These are phyloP conservation scores for Epichloe gansuensis DNA, from an alignment of 2,329 filamentous ascomycete genomes.

Conservation along the genomic window DNA sequence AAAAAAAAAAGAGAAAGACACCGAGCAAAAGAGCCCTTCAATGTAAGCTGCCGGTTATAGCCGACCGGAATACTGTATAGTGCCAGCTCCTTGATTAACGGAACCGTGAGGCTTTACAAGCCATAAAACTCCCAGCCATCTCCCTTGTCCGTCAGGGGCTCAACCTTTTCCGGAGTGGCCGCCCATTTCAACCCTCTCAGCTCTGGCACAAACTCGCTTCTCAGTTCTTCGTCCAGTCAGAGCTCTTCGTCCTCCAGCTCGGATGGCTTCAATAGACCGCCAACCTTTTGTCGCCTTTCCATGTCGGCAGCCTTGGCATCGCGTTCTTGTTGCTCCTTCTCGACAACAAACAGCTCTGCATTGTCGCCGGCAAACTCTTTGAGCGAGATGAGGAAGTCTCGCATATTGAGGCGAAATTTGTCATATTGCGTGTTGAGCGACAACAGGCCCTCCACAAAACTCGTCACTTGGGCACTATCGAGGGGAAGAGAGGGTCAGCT, in stretches of 20 bases:
- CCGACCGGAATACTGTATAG: neutral
- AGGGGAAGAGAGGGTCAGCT: slow-evolving; percentile 20
- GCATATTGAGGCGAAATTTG: slow-evolving; percentile 89
- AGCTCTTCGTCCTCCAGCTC: slow-evolving; percentile 85
- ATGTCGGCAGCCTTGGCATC: slow-evolving; percentile 80
- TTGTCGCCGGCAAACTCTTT: slow-evolving; percentile 97
- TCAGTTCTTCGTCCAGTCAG: slow-evolving; percentile 65
- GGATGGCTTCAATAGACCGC: slow-evolving; percentile 91
- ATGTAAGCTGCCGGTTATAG: neutral
- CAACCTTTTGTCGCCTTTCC: slow-evolving; percentile 86
- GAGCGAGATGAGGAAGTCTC: slow-evolving; percentile 92
- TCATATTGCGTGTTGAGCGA: slow-evolving; percentile 76
- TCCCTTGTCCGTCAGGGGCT: slow-evolving; percentile 14
- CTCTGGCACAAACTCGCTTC: slow-evolving; percentile 43
- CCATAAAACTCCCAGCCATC: slow-evolving; percentile 58
- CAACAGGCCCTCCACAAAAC: slow-evolving; percentile 85
- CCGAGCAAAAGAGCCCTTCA: neutral
- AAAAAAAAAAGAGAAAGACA: neutral
- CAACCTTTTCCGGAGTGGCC: slow-evolving; percentile 14
- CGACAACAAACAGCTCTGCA: slow-evolving; percentile 81
- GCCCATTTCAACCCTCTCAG: slow-evolving; percentile 11
- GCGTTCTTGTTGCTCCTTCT: slow-evolving; percentile 82
- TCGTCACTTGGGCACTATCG: slow-evolving; percentile 65
- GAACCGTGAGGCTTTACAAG: slow-evolving; percentile 25
- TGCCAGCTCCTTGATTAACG: neutral